Evolutionary conservation across 805 yeast genomes (phyloP).

Genomic region (Candida coquimbonensis): DNA sequence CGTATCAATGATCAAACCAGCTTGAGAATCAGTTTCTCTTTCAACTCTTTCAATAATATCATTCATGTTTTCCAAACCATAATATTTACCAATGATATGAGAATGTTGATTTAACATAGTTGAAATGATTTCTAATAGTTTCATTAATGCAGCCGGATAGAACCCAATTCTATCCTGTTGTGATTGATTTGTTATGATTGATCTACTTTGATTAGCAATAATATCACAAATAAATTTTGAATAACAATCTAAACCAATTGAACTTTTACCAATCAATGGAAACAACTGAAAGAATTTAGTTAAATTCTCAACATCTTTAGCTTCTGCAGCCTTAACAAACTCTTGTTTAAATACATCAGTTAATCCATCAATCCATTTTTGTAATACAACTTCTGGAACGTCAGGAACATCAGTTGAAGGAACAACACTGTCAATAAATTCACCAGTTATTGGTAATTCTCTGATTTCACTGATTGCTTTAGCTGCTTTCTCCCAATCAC

Average conservation of each 20-base stretch:
- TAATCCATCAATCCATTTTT: conserved; percentile 53
- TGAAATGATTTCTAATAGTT: conserved; percentile 77
- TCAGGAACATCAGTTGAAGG: conserved; percentile 87
- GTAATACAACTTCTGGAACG: conserved; percentile 51
- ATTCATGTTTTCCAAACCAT: conserved; percentile 56
- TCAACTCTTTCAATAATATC: conserved; percentile 70
- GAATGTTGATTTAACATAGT: conserved; percentile 82
- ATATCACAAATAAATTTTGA: conserved; percentile 82
- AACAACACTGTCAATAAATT: conserved; percentile 71
- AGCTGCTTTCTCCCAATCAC: conserved; percentile 77
- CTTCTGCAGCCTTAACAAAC: conserved; percentile 64
- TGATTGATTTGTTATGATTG: conserved; percentile 43
- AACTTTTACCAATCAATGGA: conserved; percentile 73
- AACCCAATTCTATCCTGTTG: conserved; percentile 40
- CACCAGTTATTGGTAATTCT: conserved; percentile 54
- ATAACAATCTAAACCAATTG: conserved; percentile 70
- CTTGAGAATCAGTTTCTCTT: conserved; percentile 86
- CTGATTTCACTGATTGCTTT: conserved; percentile 49
- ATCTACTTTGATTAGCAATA: conserved; percentile 71
- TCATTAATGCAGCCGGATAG: conserved; percentile 54
- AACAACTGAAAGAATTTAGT: conserved; percentile 80
- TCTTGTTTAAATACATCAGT: conserved; percentile 49
- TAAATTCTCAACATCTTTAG: conserved; percentile 58
- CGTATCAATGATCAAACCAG: conserved; percentile 81
- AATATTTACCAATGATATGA: conserved; percentile 64